Base-by-base conservation (phyloP, 2,329 filamentous ascomycete genomes). In the Periconia sp. region DNA sequence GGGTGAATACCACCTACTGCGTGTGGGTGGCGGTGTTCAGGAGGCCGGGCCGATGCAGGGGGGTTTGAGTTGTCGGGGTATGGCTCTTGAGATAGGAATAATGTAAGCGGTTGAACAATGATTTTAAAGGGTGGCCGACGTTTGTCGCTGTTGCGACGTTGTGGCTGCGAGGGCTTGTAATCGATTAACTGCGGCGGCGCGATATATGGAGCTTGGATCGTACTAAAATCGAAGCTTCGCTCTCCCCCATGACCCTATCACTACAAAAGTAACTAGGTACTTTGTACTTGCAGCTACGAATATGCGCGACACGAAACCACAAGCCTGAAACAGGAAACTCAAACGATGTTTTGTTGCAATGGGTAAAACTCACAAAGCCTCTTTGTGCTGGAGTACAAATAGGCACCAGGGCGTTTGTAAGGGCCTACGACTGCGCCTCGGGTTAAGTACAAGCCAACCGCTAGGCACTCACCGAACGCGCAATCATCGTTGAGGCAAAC, bases 71-170 rank as follows among this genome's bases (percentile, higher is more conserved):
- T 5, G 5, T 13, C 15, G 11, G 33, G 33, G 33, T 14, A 37
- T 14, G 33, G 15, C 33, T 37, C 6, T 37, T 13, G 15, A 11
- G 10, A n/a, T 37, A 37, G 11, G 33, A 37, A 37, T 37, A n/a
- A 37, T 37, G 10, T 37, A 14, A 37, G 33, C 33, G 33, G 33
- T 14, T 37, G 33, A n/a, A 37, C 15, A n/a, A 37, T 37, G 33
- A 14, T 37, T 27, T 64, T 58, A 65, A 65, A 66, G 62, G 56
- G 64, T 65, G 68, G 58, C 65, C 65, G 64, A 48, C 60, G 66
- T 5, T 37, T 13, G 11, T 37, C 10, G 11, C 33, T 37, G 6
- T 11, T 37, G 33, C 33, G 13, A 11, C 33, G 15, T 5, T 37
- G 33, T 11, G 33, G 33, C 15, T 37, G 33, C 11, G 33, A 6